Conservation (phyloP, 2,329 filamentous ascomycete genomes). For the Ophiostoma himal-ulmi region DNA sequence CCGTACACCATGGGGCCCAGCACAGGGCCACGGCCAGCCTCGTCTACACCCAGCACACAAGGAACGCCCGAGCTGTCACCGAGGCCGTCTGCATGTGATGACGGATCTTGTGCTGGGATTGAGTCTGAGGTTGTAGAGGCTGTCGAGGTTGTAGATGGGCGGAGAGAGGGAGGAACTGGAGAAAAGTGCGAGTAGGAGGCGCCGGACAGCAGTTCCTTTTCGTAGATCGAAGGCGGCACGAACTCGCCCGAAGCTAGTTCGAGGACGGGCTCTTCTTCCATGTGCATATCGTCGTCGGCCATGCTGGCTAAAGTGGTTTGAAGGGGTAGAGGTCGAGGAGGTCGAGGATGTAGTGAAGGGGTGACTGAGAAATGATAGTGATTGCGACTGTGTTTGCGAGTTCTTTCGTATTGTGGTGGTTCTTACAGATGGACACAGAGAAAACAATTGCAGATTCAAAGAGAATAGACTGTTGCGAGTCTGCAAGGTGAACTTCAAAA, state of each 20-base stretch:
- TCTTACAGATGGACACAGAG: not conserved
- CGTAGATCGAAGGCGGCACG: conserved; percentile 64
- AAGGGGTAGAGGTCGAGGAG: not conserved
- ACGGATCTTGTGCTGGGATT: not conserved
- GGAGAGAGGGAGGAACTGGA: conserved; percentile 57
- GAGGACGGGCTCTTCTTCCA: conserved; percentile 36
- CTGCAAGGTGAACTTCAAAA: not conserved
- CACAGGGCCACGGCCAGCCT: conserved; percentile 91
- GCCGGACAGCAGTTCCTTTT: conserved; percentile 52
- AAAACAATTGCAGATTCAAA: not conserved
- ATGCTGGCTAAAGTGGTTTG: not conserved
- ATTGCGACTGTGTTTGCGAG: not conserved
- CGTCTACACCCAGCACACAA: conserved; percentile 83
- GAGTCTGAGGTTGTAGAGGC: conserved; percentile 19
- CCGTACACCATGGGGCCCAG: conserved; percentile 73
- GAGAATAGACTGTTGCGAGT: not conserved
- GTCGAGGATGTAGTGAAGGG: not conserved
- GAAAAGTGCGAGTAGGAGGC: conserved; percentile 68
- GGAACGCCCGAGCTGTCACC: conserved; percentile 38
- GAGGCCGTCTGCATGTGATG: conserved; percentile 1
- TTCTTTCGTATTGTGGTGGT: not conserved
- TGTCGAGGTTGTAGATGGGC: conserved; percentile 34
- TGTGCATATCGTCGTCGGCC: conserved; percentile 16
- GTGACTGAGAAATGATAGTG: not conserved
- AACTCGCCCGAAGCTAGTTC: conserved; percentile 40